Evolutionary conservation across 345 rosid genomes (phyloP), one percentile per base, ranked within the genome.

Genomic region (Sonneratia caseolaris): DNA sequence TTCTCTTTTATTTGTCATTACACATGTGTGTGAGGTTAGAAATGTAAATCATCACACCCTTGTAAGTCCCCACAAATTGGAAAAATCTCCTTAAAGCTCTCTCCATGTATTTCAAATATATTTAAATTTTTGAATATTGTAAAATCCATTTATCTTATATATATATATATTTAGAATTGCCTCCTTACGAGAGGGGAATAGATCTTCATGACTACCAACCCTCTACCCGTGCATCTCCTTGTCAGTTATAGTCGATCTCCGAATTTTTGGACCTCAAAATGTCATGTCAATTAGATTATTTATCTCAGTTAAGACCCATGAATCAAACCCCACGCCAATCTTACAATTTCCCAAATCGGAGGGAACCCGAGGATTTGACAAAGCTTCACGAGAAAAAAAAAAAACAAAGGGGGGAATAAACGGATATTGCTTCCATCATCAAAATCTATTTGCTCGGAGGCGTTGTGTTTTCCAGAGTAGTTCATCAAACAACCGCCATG

Each of bases 401-500:
- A 12, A 59, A 22, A 21, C 7, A 24, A 18, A 62, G 1, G 24
- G 4, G 27, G 4, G 66, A 35, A 62, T 10, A 11, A 11, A 27
- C 4, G 18, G 38, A 62, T 62, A 1, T 3, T 62, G 38, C 66
- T 35, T 57, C 9, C 32, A 62, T 27, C 66, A 62, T 14, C 38
- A 27, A 13, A 32, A 62, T 62, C 38, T 62, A 62, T 62, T 27
- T 32, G 66, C 27, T 62, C 12, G 64, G 64, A 59, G 12, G 35
- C 36, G 35, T 62, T 62, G 66, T 62, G 35, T 35, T 62, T 11
- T 11, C 15, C 3, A 12, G 27, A 27, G 66, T 27, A 27, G 38
- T 27, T 62, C 66, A 62, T 62, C 66, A 62, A 27, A 62, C 38
- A n/a, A 62, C 66, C 37, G 66, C 66, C 66, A 62, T 27, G 9